Base-by-base conservation (phyloP, 495 filamentous ascomycete species). In the Lasiosphaeria ovina region DNA sequence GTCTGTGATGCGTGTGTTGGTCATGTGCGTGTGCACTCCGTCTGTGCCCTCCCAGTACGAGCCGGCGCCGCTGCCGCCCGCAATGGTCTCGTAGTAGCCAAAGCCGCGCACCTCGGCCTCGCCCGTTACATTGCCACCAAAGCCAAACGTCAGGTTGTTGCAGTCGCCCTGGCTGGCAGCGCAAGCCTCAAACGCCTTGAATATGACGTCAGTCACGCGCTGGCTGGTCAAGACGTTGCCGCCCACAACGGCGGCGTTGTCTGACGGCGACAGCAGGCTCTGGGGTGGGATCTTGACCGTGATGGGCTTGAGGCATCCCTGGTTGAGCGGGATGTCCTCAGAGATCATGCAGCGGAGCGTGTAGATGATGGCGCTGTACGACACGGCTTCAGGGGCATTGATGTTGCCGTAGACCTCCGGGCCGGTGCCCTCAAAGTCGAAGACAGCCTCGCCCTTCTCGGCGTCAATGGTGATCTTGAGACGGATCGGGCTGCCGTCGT, bases 1-100 rank as follows among this genome's bases (percentile, higher is more conserved):
- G 75, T 98, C 94, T 1, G 94, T 98, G 69, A 98, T 98, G 1
- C 94, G 86, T 5, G 94, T 98, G 72, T 98, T 98, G n/a, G 94
- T 98, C 93, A 98, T 98, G 74, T 98, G 93, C 24, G 87, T 88
- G 70, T 98, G 94, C 49, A 98, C 91, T 48, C 94, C 94, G 54
- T 83, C 87, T 7, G 92, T 92, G 49, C 94, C 94, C 56, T 90
- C 82, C 94, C 94, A 98, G 40, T 82, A 82, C 1, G 89, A 84
- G 0, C 93, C 93, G 0, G 94, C 94, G 54, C 94, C 94, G 63
- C 85, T 89, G 8, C 94, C 94, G 33, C 94, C 94, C 3, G 93
- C 92, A 69, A 97, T 96, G 1, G 93, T 97, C 76, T 97, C 93
- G 76, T 98, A 98, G 80, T 98, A 98, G 16, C 94, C 94, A 72